Percentiles rank a stretch among this genome's conserved stretches.
Evolutionary conservation across 163 green algal genomes (phyloP).

Genomic region (Chloromonas sp.): DNA sequence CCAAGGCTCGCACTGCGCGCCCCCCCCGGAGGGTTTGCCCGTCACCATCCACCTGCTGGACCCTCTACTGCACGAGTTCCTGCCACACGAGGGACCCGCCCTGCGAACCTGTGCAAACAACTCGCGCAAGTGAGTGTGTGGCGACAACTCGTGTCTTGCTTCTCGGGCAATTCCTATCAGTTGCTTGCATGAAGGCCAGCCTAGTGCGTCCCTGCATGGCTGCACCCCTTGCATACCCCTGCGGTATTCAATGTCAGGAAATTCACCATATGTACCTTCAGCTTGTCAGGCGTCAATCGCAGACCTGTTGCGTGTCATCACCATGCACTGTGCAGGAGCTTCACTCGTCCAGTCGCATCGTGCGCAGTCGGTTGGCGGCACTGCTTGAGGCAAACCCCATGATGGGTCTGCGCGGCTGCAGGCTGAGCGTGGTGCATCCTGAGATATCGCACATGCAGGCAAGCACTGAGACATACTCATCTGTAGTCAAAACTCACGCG

Average conservation of each 20-base stretch:
- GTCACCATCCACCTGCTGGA: constrained; percentile 89
- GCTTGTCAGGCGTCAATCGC: no score
- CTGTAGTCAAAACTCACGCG: no score
- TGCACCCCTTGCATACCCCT: no score
- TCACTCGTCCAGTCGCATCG: background rate
- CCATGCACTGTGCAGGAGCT: constrained; percentile 1
- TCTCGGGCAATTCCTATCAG: no score
- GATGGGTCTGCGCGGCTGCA: constrained; percentile 81
- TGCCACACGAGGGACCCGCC: constrained; percentile 48
- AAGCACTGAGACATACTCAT: background rate
- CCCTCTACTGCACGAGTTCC: constrained; percentile 88
- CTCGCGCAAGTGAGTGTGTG: constrained; percentile 1
- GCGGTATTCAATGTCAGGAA: no score
- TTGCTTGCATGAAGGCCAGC: no score
- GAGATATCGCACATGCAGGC: constrained; percentile 87
- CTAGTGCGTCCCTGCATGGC: no score
- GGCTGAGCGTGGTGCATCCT: constrained; percentile 78
- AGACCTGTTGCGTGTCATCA: no score
- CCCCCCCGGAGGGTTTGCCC: constrained; percentile 51
- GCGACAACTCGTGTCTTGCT: no score
- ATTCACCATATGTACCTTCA: no score
- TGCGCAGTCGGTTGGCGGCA: background rate
- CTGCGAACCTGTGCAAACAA: constrained; percentile 47
- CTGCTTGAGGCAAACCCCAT: constrained; percentile 81
- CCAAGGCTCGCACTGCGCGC: no score